These are phyloP conservation scores for Pisolithus tinctorius DNA, from an alignment of 768 basidiomycete genomes.

Conservation along the genomic window DNA sequence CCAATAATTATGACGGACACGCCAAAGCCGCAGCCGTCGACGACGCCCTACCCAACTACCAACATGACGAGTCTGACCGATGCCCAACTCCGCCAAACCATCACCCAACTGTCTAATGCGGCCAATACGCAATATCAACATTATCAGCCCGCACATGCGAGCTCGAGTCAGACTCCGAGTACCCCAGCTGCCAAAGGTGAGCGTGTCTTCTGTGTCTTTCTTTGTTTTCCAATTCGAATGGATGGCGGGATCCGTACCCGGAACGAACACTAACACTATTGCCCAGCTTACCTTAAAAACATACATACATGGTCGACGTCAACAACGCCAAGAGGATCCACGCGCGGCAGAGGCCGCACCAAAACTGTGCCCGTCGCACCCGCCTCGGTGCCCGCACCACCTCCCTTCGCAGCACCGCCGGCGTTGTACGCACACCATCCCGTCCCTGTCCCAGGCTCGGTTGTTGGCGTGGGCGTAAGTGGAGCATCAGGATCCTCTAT, in stretches of 20 bases:
- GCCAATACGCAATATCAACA: constrained; percentile 31
- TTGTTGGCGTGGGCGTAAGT: no score
- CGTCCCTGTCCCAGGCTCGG: constrained; percentile 25
- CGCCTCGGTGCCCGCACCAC: constrained; percentile 11
- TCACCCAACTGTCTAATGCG: constrained; percentile 44
- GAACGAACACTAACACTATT: no score
- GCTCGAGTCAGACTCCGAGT: constrained; percentile 6
- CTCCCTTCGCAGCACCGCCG: not conserved
- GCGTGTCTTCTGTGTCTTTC: not conserved
- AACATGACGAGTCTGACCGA: constrained; percentile 47
- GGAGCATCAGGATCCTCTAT: no score
- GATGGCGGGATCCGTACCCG: not conserved
- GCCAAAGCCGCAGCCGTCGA: constrained; percentile 13
- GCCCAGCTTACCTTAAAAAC: constrained; percentile 58
- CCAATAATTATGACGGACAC: constrained; percentile 20
- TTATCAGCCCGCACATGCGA: constrained; percentile 20
- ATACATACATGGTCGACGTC: constrained; percentile 63
- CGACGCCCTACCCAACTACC: constrained; percentile 26
- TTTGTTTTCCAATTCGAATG: not conserved
- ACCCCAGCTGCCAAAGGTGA: constrained; percentile 23
- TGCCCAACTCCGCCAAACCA: constrained; percentile 56
- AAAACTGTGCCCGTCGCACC: constrained; percentile 36
- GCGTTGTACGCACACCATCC: constrained; percentile 28
- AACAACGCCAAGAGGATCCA: constrained; percentile 35
- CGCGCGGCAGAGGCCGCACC: constrained; percentile 34